These are phyloP conservation scores for Aspergillus indologenus DNA, from an alignment of 495 filamentous ascomycete species.

Conservation along the genomic window DNA sequence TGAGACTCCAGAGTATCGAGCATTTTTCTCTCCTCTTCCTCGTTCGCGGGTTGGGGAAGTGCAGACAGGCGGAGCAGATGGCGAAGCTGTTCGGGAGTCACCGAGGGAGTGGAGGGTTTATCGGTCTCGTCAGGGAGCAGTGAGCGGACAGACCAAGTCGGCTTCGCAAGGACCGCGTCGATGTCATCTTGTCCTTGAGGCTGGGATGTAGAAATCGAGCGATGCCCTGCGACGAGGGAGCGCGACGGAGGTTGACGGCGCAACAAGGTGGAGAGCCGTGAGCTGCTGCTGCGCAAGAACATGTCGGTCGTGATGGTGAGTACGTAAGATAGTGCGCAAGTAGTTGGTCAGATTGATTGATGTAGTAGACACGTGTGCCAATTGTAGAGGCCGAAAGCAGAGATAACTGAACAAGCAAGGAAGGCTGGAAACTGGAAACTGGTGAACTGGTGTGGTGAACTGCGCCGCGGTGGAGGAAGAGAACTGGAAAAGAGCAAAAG, in stretches of 20 bases:
- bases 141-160: constrained; percentile 81
- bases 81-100: constrained; percentile 59
- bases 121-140: constrained; percentile 56
- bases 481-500: background rate
- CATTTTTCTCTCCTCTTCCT: constrained; percentile 60
- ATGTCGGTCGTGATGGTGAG: background rate
- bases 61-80: constrained; percentile 91
- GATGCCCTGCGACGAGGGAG: constrained; percentile 13
- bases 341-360: background rate
- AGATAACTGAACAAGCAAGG: background rate
- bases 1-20: constrained; percentile 74
- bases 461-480: background rate
- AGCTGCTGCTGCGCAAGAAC: constrained; percentile 17
- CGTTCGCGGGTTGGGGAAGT: constrained; percentile 64
- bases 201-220: constrained; percentile 32
- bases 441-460: background rate
- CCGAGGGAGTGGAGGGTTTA: constrained; percentile 28
- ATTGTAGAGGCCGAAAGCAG: background rate
- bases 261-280: constrained; percentile 20
- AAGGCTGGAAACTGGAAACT: background rate
- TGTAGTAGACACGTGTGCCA: background rate
- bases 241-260: constrained; percentile 6
- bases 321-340: no score
- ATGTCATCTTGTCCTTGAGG: constrained; percentile 33
- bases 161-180: constrained; percentile 59